Base-by-base conservation (phyloP, 2,329 filamentous ascomycete genomes). In the Coniochaeta pulveracea region DNA sequence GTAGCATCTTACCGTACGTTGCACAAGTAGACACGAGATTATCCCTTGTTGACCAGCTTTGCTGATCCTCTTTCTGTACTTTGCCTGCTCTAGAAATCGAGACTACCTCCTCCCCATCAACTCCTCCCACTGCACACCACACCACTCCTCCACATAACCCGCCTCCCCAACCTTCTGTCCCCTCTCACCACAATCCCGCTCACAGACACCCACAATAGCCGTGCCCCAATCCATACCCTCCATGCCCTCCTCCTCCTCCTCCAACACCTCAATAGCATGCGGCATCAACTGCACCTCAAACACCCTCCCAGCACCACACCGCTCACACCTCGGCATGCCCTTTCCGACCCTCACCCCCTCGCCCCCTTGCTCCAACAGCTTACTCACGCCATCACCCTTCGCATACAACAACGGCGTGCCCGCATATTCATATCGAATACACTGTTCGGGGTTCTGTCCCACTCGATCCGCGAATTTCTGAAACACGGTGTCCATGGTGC, bases 201-300 rank as follows among this genome's bases (percentile, higher is more conserved):
- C 74, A 54, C 91, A 98, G 6, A 93, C 85, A 0, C 76, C 86
- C 23, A 96, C 64, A 37, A 98, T 75, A 7, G 98, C 71, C 1
- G 86, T 96, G 0, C 89, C 89, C 91, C 91, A 98, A 49, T 98
- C 91, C 91, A 98, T 98, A 0, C 88, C 91, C 63, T 93, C 69
- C 14, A 80, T 48, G 24, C 71, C 72, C 44, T 76, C 54, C 36
- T 80, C 77, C 26, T 88, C 82, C 2, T 71, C 77, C 62, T 96
- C 91, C 34, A 96, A 63, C 63, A 93, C 82, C 19, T 76, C 75
- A 47, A 98, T 98, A 3, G 86, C 80, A 51, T 93, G 82, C 25
- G 91, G 91, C 44, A 81, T 88, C 43, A 98, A 63, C 64, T 98
- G 91, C 37, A 94, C 66, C 65, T 98, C 91, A 53, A 96, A 96